These are phyloP conservation scores for Prunus mira DNA, from an alignment of 306 rosid species.

Conservation along the genomic window DNA sequence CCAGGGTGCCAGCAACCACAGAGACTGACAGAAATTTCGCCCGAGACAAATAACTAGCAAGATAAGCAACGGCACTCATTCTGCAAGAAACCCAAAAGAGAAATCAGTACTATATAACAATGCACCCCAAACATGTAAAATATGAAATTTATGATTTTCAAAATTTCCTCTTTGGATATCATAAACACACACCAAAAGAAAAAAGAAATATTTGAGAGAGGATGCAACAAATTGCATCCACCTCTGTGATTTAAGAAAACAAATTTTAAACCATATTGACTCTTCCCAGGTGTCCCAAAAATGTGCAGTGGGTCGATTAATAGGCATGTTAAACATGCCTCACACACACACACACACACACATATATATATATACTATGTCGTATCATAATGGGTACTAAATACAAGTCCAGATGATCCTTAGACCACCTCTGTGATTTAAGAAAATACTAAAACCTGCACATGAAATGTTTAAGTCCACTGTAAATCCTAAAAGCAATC, in stretches of 20 bases:
- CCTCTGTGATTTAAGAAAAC: not conserved
- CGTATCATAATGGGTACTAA: not conserved
- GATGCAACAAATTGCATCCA: not conserved
- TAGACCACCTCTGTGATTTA: not conserved
- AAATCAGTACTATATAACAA: slow-evolving; percentile 5
- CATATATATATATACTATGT: not conserved
- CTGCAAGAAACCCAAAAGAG: slow-evolving; percentile 37
- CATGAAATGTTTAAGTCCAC: not conserved
- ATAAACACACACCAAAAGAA: not conserved
- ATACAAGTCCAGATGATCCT: not conserved
- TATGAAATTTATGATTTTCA: not conserved
- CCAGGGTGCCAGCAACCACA: slow-evolving; percentile 41
- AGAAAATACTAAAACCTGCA: not conserved
- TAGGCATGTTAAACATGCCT: not conserved
- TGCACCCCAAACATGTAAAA: not conserved
- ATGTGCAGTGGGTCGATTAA: not conserved
- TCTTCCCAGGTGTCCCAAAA: not conserved
- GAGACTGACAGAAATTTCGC: slow-evolving; percentile 68
- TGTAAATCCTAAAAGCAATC: not conserved
- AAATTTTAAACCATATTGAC: not conserved
- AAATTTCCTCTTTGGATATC: not conserved
- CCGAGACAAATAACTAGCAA: slow-evolving; percentile 84
- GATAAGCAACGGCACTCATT: slow-evolving; percentile 90
- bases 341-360: no score
- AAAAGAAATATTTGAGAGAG: no score